Base-by-base conservation (phyloP, 441 rosid species). In the Corymbia calophylla region DNA sequence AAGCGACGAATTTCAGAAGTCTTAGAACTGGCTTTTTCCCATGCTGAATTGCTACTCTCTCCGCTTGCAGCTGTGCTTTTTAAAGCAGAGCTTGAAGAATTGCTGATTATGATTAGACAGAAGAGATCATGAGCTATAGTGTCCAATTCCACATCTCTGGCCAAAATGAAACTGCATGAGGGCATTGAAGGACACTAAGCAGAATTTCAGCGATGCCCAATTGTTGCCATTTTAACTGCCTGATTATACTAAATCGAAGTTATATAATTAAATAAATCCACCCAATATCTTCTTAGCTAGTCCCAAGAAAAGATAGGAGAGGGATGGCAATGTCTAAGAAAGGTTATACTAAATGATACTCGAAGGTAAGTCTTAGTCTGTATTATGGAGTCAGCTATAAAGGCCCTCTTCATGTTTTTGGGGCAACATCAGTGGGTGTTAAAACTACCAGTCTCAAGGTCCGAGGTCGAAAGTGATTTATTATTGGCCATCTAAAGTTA, bases 1-100 rank as follows among this genome's bases (percentile, higher is more conserved):
- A 92, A 87, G 98, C 95, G 39, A 94, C 77, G 9, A 97, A 94
- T 91, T 94, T 95, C 87, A 96, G 88, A 87, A 53, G 55, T 96
- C 95, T 94, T 88, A 98, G 95, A 87, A 95, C 90, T 39, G 98
- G 98, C 95, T 91, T 93, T 92, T 91, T 90, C 70, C 95, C 94
- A 6, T 93, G 87, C 80, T 92, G 97, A 92, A 97, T 99, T 87
- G 99, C 99, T 39, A 39, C 91, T 92, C 93, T 84, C 87, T 91
- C 99, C 53, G 97, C 99, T 10, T 95, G 97, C 68, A 98, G 99
- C 91, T 98, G 99, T 12, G 99, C 96, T 88, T 97, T 98, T 23
- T 99, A 95, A 86, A 97, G 97, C 87, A 97, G 98, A 60, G 96
- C 99, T 93, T 97, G 99, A 86, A 96, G 97, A 92, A 96, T 99